A percentile compares a stretch with the other conserved stretches of the same genome.
Evolutionary conservation across 78 protist species (phyloP).

Genomic region (Dictyostelium capitatum): DNA sequence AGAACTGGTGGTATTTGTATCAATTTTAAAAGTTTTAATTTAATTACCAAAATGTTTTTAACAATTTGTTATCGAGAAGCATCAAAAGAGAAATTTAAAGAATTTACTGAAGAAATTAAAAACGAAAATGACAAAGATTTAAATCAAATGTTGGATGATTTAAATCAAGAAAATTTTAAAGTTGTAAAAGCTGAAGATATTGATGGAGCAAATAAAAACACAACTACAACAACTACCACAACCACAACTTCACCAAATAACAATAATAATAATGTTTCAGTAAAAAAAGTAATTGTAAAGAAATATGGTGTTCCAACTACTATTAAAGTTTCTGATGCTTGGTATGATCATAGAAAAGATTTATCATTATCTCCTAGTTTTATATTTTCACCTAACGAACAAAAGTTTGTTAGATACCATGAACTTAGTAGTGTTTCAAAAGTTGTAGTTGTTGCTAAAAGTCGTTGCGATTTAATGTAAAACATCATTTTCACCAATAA

Average conservation of each 20-base stretch:
- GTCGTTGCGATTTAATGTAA: no score
- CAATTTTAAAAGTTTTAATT: slow-evolving; percentile 49
- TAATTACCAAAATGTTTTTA: slow-evolving; percentile 84
- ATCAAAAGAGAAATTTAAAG: slow-evolving; percentile 56
- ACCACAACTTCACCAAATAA: neutral
- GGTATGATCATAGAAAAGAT: slow-evolving; percentile 18
- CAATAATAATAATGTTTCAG: neutral
- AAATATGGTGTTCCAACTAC: slow-evolving; percentile 37
- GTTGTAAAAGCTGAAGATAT: neutral
- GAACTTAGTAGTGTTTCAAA: no score
- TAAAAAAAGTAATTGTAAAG: neutral
- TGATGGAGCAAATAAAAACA: no score
- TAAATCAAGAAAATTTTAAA: slow-evolving; percentile 49
- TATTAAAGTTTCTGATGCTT: slow-evolving; percentile 10
- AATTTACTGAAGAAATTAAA: slow-evolving; percentile 39
- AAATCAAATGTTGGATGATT: slow-evolving; percentile 28
- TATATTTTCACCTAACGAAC: no score
- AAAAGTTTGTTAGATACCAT: no score
- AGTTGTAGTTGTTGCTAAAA: no score
- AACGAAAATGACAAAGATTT: neutral
- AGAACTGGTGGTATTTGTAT: slow-evolving; percentile 80
- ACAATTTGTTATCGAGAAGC: slow-evolving; percentile 85
- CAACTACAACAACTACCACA: no score
- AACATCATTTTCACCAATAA: no score
- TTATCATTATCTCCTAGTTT: no score